These are phyloP conservation scores for Dothistroma septosporum DNA, from an alignment of 2,329 filamentous ascomycete species.

Conservation along the genomic window DNA sequence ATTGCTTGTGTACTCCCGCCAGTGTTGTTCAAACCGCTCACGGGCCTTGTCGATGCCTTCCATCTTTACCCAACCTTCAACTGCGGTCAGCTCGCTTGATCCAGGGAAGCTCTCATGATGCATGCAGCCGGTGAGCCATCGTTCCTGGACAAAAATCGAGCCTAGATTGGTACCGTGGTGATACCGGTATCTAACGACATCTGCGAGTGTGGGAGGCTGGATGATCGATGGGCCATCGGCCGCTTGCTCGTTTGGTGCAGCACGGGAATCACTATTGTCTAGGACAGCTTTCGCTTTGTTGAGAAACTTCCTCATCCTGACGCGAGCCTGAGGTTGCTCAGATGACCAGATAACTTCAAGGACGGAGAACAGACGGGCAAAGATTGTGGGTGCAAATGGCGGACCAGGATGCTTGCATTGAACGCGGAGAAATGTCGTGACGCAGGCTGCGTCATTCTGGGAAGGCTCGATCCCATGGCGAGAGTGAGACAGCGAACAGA, in stretches of 20 bases:
- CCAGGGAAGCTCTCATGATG: constrained; percentile 44
- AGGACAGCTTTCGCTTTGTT: constrained; percentile 36
- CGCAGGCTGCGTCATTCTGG: not conserved
- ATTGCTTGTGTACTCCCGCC: constrained; percentile 49
- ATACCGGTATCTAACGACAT: constrained; percentile 54
- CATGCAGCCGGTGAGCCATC: constrained; percentile 52
- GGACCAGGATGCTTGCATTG: constrained; percentile 12
- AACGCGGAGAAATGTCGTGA: constrained; percentile 2
- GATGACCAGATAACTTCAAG: constrained; percentile 7
- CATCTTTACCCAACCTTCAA: constrained; percentile 45
- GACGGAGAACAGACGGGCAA: constrained; percentile 17
- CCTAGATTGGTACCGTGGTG: constrained; percentile 59
- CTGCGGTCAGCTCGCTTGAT: constrained; percentile 52
- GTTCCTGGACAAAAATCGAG: constrained; percentile 57
- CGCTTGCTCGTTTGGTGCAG: constrained; percentile 13
- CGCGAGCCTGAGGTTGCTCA: constrained; percentile 4
- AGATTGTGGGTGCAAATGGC: constrained; percentile 20
- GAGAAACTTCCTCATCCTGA: constrained; percentile 38
- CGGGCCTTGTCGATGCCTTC: constrained; percentile 49
- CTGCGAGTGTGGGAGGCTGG: constrained; percentile 37
- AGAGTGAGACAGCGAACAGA: constrained; percentile 8
- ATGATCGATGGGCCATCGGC: constrained; percentile 32
- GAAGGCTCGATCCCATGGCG: not conserved
- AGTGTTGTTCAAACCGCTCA: constrained; percentile 52
- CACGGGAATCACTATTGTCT: constrained; percentile 23